Conservation (phyloP, 2,329 filamentous ascomycete genomes). For the Orbilia oligospora region DNA sequence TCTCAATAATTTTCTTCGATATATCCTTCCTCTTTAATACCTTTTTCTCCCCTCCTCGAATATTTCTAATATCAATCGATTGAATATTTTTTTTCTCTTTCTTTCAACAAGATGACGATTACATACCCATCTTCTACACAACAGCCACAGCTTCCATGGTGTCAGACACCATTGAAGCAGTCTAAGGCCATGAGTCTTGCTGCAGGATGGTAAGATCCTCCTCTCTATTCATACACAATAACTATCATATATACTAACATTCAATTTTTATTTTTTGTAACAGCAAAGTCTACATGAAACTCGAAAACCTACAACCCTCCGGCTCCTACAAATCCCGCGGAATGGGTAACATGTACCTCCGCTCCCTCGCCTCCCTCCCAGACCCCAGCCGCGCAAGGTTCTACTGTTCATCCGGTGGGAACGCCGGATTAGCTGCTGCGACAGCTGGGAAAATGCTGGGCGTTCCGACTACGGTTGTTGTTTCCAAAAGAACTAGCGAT, state of each 20-base stretch:
- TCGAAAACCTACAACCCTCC: conserved; percentile 86
- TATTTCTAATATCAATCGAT: background rate
- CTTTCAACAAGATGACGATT: conserved; percentile 61
- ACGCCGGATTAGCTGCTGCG: conserved; percentile 86
- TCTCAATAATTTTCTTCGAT: background rate
- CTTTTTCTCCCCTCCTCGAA: background rate
- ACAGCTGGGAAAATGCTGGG: conserved; percentile 77
- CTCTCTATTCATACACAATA: conserved; percentile 9
- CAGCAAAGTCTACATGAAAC: conserved; percentile 85
- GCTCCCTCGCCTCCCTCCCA: conserved; percentile 67
- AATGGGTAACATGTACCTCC: conserved; percentile 79
- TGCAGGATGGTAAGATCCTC: conserved; percentile 76
- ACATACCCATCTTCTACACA: conserved; percentile 56
- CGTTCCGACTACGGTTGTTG: conserved; percentile 80
- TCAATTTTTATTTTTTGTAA: conserved; percentile 9
- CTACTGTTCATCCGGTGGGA: conserved; percentile 85
- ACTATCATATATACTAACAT: conserved; percentile 56
- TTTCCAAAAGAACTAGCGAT: conserved; percentile 76
- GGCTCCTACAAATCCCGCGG: conserved; percentile 89
- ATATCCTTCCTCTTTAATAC: background rate
- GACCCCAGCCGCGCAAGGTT: conserved; percentile 73
- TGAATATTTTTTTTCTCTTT: conserved; percentile 31
- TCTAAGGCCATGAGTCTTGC: conserved; percentile 77
- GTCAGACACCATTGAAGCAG: conserved; percentile 79
- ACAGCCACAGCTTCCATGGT: conserved; percentile 72